Base-by-base conservation (phyloP, 2,329 filamentous ascomycete genomes). In the Hymenoscyphus scutula region DNA sequence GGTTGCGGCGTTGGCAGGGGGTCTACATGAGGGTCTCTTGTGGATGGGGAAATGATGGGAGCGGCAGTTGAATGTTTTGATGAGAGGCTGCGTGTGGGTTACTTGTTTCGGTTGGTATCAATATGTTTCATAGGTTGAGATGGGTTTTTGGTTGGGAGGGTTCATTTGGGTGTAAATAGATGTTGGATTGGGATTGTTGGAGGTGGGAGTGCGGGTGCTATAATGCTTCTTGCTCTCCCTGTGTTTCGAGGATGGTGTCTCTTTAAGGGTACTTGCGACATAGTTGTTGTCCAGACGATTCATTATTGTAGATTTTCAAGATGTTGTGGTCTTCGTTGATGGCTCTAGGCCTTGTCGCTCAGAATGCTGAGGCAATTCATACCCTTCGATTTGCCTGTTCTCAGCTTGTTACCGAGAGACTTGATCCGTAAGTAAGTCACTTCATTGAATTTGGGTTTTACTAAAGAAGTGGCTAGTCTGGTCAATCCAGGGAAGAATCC, bases 321-420 rank as follows among this genome's bases (percentile, higher is more conserved):
- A 59, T 59, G 57, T n/a, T 53, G 41, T 59, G 57, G 57, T 23
- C 17, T 53, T 53, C 10, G 7, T 37, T 53, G 17, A 37, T 53
- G 11, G 45, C 30, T 11, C 25, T 68, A 25, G 61, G 30, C 54
- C 58, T 64, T 3, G 38, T 59, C 30, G 60, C 59, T 25, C 59
- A 30, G 13, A 62, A 60, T 27, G 66, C 60, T 51, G 54, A 61
- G 54, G 60, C 58, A 17, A 48, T 64, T 4, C 57, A 59, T n/a
- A 59, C 57, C 4, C 60, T 66, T 17, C 56, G 64, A 25, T 65
- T 68, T 53, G 64, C 64, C 27, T 68, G 66, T 32, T 67, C 66
- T 19, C 58, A 64, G 37, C 64, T 67, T 15, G 64, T 67, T n/a
- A 67, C 60, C 29, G 66, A 68, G 41, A 63, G 66, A n/a, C 63